These are phyloP conservation scores for Daldinia grandis DNA, from an alignment of 495 filamentous ascomycete species.

Conservation along the genomic window DNA sequence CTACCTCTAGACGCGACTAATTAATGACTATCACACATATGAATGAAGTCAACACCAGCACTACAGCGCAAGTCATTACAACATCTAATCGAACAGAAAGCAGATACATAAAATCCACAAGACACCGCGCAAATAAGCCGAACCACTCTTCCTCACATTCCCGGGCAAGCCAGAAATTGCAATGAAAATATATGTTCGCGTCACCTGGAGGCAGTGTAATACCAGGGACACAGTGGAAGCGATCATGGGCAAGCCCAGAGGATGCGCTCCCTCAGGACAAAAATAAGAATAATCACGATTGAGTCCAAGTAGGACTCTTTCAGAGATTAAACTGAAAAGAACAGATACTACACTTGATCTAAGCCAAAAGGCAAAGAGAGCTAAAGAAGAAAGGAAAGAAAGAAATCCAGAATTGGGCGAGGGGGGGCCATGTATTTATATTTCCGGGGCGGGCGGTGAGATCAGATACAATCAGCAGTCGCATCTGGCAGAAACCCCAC, in stretches of 20 bases:
- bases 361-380: slow-evolving; percentile 77
- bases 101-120: no score
- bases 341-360: slow-evolving; percentile 99
- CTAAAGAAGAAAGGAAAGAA: slow-evolving; percentile 52
- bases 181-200: slow-evolving; percentile 65
- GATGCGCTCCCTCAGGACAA: slow-evolving; percentile 61
- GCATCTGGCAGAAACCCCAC: background rate
- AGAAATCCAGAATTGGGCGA: background rate
- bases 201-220: slow-evolving; percentile 88
- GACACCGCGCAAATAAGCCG: no score
- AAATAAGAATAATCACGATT: slow-evolving; percentile 90
- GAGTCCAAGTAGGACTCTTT: slow-evolving; percentile 70
- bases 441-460: background rate
- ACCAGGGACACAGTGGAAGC: slow-evolving; percentile 80
- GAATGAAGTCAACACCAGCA: no score
- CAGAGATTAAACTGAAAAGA: slow-evolving; percentile 97
- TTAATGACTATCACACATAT: no score
- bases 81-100: no score
- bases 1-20: no score
- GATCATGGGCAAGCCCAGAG: slow-evolving; percentile 87
- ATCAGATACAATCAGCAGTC: background rate
- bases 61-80: no score
- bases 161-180: slow-evolving; percentile 18
- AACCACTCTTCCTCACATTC: slow-evolving; percentile 38
- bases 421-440: slow-evolving; percentile 1